A percentile compares a stretch with the other conserved stretches of the same genome.
Conservation (phyloP, 345 rosid genomes). For the Mangifera indica region DNA sequence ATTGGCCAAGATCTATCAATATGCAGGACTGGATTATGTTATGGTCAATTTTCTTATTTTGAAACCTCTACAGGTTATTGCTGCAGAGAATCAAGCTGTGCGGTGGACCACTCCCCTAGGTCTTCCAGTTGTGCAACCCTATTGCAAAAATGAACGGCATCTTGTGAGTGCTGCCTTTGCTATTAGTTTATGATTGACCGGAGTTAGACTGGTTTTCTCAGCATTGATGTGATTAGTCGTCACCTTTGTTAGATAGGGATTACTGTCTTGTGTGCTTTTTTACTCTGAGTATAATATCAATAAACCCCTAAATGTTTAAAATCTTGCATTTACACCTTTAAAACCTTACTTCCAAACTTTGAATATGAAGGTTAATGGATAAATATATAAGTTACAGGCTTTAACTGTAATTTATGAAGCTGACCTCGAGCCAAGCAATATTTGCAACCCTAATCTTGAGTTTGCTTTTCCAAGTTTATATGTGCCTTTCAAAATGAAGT, state of each 20-base stretch:
- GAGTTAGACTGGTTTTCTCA: not conserved
- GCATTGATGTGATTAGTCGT: not conserved
- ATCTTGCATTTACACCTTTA: too few species aligned
- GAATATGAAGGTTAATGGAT: too few species aligned
- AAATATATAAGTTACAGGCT: too few species aligned
- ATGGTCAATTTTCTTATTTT: conserved; percentile 7
- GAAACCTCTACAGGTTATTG: conserved; percentile 56
- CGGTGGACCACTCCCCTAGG: conserved; percentile 95
- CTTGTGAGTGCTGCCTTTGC: conserved; percentile 49
- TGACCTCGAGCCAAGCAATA: too few species aligned
- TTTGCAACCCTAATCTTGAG: too few species aligned
- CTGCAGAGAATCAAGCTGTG: conserved; percentile 82
- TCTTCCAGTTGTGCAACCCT: conserved; percentile 97
- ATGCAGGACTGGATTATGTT: conserved; percentile 1
- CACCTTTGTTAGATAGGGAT: not conserved
- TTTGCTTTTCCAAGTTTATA: not conserved
- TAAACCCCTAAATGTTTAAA: too few species aligned
- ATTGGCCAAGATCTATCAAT: not conserved
- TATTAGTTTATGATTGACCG: conserved; percentile 8
- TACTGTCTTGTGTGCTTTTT: not conserved
- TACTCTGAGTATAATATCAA: too few species aligned
- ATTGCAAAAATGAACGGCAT: conserved; percentile 72
- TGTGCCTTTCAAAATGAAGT: not conserved
- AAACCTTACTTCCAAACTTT: too few species aligned
- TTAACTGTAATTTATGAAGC: too few species aligned